A percentile compares a stretch with the other conserved stretches of the same genome.
Conservation (phyloP, 2,329 filamentous ascomycete genomes). For the Canariomyces notabilis region DNA sequence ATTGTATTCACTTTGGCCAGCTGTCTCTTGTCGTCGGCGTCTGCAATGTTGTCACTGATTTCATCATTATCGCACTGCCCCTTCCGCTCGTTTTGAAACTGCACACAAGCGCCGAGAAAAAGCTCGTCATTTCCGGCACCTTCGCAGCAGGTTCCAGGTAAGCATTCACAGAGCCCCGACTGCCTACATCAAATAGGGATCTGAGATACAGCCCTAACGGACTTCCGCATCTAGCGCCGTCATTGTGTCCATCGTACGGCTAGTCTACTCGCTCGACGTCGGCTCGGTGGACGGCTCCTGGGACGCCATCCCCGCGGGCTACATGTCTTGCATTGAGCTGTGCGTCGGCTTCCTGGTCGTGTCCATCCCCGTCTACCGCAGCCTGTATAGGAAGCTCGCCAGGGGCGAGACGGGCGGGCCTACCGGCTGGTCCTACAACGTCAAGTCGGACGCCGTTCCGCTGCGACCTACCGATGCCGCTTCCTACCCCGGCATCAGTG, state of each 20-base stretch:
- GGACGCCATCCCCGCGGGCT: conserved; percentile 7
- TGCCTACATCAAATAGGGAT: too few relatives aligned
- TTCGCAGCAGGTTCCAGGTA: background rate
- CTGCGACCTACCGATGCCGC: too few relatives aligned
- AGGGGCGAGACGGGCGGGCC: too few relatives aligned
- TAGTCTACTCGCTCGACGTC: conserved; percentile 3
- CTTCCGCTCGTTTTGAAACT: conserved; percentile 1
- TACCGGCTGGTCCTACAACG: too few relatives aligned
- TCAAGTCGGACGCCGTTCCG: too few relatives aligned
- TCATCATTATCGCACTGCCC: conserved; percentile 1
- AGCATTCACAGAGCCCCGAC: background rate
- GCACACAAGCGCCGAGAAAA: background rate
- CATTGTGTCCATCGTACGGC: conserved; percentile 1
- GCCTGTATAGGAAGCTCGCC: background rate
- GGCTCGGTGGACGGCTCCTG: conserved; percentile 5
- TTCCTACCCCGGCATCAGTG: too few relatives aligned
- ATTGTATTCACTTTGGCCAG: background rate
- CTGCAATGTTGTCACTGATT: conserved; percentile 5
- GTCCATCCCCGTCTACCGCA: conserved; percentile 6
- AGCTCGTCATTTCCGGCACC: background rate
- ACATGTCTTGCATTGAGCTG: conserved; percentile 1
- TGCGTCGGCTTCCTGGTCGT: conserved; percentile 8
- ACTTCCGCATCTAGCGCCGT: background rate
- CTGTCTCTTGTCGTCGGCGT: background rate
- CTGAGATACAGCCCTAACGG: background rate